Evolutionary conservation across 225 moss, liverwort and hornwort species (phyloP), one percentile per base, ranked within the genome.

Genomic region (Physcomitrellopsis africana): DNA sequence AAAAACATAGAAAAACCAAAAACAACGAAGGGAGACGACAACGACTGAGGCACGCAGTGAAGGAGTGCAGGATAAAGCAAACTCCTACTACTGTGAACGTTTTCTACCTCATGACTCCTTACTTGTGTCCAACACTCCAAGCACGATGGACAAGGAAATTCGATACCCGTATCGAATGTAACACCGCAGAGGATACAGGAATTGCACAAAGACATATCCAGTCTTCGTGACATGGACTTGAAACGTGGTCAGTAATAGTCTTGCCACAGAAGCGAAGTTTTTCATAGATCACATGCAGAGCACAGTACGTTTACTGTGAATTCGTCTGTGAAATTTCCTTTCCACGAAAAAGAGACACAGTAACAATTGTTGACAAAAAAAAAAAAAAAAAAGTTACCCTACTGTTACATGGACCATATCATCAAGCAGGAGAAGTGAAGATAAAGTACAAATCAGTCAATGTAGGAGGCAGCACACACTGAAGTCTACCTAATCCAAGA

Each of bases 91-190:
- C 44, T 47, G 53, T 74, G 69, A 67, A 57, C 77, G 44, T 51
- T 44, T 69, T 61, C 73, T 43, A 37, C 63, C 62, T 47, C 49
- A 73, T 69, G 73, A 78, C 73, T 68, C 58, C 19, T 13, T 10
- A 43, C 16, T 60, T 61, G 68, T 19, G 45, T 70, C 67, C 61
- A 43, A 51, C 64, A 45, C 70, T 69, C 43, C 55, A 43, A 37
- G 45, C 69, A 67, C 17, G 66, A 81, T 59, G 66, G 22, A 69
- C 14, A 16, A 55, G 54, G 7, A 8, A 55, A 55, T 55, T 55
- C 3, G 54, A 55, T 16, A 55, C 65, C 58, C 45, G 82, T 52
- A 59, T 71, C 69, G 42, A 74, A 74, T 74, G 74, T 19, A 51
- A 47, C 23, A 47, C 41, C 70, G 79, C 53, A 67, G 75, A 75